A percentile compares a stretch with the other conserved stretches of the same genome.
Conservation (phyloP, 306 rosid species). For the Boehmeria nivea region DNA sequence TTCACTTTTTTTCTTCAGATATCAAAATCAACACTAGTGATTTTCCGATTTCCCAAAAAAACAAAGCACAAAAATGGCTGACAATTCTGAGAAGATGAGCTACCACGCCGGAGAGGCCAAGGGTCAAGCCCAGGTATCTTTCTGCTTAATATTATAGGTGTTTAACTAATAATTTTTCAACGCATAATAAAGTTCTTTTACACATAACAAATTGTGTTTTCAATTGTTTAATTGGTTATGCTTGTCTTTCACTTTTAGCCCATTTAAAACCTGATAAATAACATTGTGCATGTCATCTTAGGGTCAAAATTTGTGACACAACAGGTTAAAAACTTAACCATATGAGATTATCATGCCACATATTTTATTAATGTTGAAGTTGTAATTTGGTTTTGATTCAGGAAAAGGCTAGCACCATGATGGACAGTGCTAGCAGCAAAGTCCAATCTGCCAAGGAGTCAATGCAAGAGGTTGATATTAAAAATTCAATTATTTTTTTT, state of each 20-base stretch:
- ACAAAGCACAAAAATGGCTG: constrained; percentile 36
- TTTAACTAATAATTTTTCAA: background rate
- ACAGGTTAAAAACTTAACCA: too few species aligned
- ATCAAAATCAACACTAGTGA: background rate
- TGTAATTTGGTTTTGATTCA: constrained; percentile 8
- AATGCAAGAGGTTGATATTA: constrained; percentile 27
- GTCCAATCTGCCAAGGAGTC: constrained; percentile 57
- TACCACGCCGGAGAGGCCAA: constrained; percentile 54
- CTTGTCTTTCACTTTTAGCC: too few species aligned
- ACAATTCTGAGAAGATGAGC: constrained; percentile 36
- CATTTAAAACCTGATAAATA: too few species aligned
- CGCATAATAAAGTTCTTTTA: too few species aligned
- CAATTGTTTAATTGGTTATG: too few species aligned
- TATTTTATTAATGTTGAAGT: too few species aligned
- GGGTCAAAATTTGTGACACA: too few species aligned
- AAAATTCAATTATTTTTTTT: background rate
- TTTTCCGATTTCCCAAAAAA: constrained; percentile 8
- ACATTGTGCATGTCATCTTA: too few species aligned
- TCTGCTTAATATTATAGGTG: background rate
- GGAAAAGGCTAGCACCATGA: constrained; percentile 49
- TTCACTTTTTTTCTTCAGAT: background rate
- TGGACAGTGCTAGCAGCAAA: constrained; percentile 46
- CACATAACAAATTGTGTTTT: too few species aligned
- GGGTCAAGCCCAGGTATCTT: constrained; percentile 55
- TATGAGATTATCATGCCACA: too few species aligned